Conservation (phyloP, 2,329 filamentous ascomycete genomes). For the Nemania sp. region DNA sequence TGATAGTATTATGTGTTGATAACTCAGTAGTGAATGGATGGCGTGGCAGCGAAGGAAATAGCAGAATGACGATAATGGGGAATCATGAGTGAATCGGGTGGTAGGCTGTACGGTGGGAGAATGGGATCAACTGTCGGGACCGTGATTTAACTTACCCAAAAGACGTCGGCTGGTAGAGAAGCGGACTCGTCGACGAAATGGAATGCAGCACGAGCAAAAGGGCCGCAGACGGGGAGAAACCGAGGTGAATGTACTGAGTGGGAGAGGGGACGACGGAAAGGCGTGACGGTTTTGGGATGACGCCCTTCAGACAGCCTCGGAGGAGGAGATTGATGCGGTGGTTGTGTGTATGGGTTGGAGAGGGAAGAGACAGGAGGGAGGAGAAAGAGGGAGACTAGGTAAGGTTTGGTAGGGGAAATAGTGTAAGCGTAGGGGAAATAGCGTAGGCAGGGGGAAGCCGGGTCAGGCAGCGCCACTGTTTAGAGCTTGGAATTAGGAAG, state of each 20-base stretch:
- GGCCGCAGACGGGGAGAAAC: background rate
- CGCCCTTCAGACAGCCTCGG: conserved; percentile 22
- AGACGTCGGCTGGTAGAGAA: conserved; percentile 4
- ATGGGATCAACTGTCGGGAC: conserved; percentile 4
- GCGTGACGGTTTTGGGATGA: conserved; percentile 26
- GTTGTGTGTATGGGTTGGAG: conserved; percentile 22
- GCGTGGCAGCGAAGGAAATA: conserved; percentile 7
- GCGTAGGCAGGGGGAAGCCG: background rate
- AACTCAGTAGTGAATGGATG: conserved; percentile 18
- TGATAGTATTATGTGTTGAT: conserved; percentile 1
- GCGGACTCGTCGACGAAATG: conserved; percentile 3
- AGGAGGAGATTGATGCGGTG: conserved; percentile 21
- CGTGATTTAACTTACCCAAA: conserved; percentile 22
- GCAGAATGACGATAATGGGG: background rate
- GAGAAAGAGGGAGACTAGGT: conserved; percentile 23
- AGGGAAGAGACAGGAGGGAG: conserved; percentile 29
- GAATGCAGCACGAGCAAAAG: conserved; percentile 8
- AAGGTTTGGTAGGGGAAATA: conserved; percentile 20
- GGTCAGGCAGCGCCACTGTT: conserved; percentile 7
- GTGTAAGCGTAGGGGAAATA: conserved; percentile 17
- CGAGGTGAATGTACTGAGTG: background rate
- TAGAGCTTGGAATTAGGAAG: conserved; percentile 1
- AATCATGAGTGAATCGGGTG: background rate
- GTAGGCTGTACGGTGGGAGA: background rate
- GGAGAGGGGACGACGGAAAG: conserved; percentile 15